A percentile compares a stretch with the other conserved stretches of the same genome.
These are phyloP conservation scores for Microthyrium microscopicum DNA, from an alignment of 2,329 filamentous ascomycete genomes.

Conservation along the genomic window DNA sequence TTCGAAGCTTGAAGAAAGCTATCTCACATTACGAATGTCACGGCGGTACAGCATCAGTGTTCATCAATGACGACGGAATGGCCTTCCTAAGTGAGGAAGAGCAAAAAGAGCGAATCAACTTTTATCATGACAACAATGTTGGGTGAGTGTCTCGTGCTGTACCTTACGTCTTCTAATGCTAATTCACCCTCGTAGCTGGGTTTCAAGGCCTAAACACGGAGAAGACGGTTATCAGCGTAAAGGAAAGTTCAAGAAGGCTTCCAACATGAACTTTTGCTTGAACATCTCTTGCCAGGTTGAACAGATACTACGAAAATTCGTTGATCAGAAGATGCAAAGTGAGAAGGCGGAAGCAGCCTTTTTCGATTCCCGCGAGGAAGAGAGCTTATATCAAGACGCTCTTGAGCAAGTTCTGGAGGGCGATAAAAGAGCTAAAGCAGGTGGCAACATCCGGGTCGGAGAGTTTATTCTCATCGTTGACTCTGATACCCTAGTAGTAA, in stretches of 20 bases:
- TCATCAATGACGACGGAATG: constrained; percentile 9
- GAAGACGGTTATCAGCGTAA: constrained; percentile 5
- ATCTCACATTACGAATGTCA: constrained; percentile 8
- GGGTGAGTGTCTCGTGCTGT: too few relatives aligned
- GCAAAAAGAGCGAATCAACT: constrained; percentile 3
- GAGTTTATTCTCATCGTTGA: constrained; percentile 49
- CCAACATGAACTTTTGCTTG: constrained; percentile 56
- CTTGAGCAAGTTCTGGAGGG: constrained; percentile 2
- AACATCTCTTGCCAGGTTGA: constrained; percentile 53
- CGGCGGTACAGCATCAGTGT: constrained; percentile 9
- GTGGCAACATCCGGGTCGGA: constrained; percentile 58
- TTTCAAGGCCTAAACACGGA: constrained; percentile 4
- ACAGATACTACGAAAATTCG: constrained; percentile 33
- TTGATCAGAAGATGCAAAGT: not conserved
- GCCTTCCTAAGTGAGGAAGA: constrained; percentile 3
- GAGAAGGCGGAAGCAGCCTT: not conserved
- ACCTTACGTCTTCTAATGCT: too few relatives aligned
- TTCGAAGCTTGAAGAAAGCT: constrained; percentile 6
- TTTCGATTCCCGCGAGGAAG: not conserved
- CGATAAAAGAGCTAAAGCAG: constrained; percentile 45
- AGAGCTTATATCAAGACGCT: constrained; percentile 7
- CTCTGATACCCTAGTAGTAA: constrained; percentile 10
- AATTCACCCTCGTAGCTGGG: too few relatives aligned
- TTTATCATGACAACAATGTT: constrained; percentile 8
- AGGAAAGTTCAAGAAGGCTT: constrained; percentile 45